Conservation (phyloP, 192 early-diverging fungal species). For the Coemansia sp. region DNA sequence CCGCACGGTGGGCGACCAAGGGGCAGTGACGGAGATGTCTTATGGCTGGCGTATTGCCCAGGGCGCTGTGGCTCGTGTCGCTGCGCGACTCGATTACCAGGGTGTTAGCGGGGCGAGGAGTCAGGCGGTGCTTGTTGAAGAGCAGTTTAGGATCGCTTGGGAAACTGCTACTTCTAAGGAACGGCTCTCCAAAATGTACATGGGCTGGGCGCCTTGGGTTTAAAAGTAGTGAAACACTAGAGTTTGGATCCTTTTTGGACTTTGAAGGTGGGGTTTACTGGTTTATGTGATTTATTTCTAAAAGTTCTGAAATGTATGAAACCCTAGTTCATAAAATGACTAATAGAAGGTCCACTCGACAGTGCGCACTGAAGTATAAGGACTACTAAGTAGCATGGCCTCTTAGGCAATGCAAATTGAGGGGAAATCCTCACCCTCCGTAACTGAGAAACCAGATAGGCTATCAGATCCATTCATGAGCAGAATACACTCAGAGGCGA, state of each 20-base stretch:
- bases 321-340: too few relatives aligned
- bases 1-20: background rate
- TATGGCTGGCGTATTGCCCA: constrained; percentile 44
- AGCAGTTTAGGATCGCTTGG: constrained; percentile 32
- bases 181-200: constrained; percentile 31
- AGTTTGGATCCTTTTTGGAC: too few relatives aligned
- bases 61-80: constrained; percentile 28
- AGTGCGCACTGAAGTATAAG: too few relatives aligned
- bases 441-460: too few relatives aligned
- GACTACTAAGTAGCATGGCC: too few relatives aligned
- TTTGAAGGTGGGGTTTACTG: background rate
- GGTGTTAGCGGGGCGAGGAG: background rate
- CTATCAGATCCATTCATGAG: too few relatives aligned
- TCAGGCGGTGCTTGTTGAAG: constrained; percentile 6
- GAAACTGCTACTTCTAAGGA: constrained; percentile 23
- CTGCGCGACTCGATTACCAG: constrained; percentile 31
- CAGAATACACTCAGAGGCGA: too few relatives aligned
- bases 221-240: background rate
- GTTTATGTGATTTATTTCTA: too few relatives aligned
- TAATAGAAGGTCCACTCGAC: too few relatives aligned
- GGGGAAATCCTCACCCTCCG: too few relatives aligned
- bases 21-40: constrained; percentile 18
- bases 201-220: constrained; percentile 47
- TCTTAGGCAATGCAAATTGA: too few relatives aligned
- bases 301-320: too few relatives aligned